Evolutionary conservation across 352 stramenopile genomes (phyloP).

Genomic region (Pythium vanterpoolii): DNA sequence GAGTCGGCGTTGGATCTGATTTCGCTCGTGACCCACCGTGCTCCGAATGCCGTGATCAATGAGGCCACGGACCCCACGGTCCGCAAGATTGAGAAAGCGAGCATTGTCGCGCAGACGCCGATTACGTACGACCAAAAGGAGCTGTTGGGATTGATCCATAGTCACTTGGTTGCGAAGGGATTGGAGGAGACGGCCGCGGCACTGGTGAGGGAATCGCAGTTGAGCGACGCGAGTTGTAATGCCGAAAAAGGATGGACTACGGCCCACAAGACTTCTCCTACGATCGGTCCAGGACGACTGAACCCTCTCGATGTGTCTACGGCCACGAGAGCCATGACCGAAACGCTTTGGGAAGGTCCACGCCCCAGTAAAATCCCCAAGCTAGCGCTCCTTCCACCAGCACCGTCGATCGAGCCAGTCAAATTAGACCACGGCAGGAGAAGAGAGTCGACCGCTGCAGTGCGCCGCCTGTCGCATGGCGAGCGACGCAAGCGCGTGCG

Average conservation of each 20-base stretch:
- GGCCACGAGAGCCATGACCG: not conserved
- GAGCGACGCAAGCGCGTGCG: slow-evolving; percentile 24
- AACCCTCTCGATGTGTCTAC: slow-evolving; percentile 5
- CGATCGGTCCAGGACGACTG: not conserved
- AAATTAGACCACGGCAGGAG: not conserved
- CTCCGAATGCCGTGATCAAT: slow-evolving; percentile 81
- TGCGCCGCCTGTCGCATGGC: slow-evolving; percentile 11
- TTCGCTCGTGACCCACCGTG: slow-evolving; percentile 79
- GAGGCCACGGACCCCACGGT: slow-evolving; percentile 86
- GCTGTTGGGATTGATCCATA: slow-evolving; percentile 76
- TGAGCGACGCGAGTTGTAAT: slow-evolving; percentile 24
- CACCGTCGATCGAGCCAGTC: not conserved
- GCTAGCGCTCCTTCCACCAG: not conserved
- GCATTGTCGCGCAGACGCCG: slow-evolving; percentile 84
- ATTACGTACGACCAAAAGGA: slow-evolving; percentile 86
- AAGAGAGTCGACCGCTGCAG: not conserved
- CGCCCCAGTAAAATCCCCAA: slow-evolving; percentile 14
- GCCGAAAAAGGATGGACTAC: too few species aligned
- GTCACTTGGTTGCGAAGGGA: slow-evolving; percentile 80
- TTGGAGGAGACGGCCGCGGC: slow-evolving; percentile 49
- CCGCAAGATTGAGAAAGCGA: slow-evolving; percentile 87
- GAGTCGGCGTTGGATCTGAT: slow-evolving; percentile 87
- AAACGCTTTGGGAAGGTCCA: not conserved
- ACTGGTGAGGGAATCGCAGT: slow-evolving; percentile 45
- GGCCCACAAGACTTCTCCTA: too few species aligned